Evolutionary conservation across 2,329 filamentous ascomycete genomes (phyloP).

Genomic region (Exophiala sp.): DNA sequence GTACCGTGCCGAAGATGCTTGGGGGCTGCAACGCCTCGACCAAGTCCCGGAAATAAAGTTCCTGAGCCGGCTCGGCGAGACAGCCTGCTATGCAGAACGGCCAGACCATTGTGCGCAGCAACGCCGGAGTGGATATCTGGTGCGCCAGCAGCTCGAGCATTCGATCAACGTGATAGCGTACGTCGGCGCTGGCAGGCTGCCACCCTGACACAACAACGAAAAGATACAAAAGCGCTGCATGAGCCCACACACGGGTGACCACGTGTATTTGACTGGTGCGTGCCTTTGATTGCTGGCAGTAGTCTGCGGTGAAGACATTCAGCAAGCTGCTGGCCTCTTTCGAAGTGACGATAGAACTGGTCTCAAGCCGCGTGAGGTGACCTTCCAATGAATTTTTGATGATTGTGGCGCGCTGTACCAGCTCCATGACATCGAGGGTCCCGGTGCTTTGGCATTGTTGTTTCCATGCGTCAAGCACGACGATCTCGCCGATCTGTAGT

Average conservation of each 20-base stretch:
- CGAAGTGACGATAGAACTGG: not conserved
- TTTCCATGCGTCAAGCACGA: slow-evolving; percentile 56
- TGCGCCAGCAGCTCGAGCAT: slow-evolving; percentile 1
- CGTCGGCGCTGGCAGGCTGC: slow-evolving; percentile 6
- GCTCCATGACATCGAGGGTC: slow-evolving; percentile 7
- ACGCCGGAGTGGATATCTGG: slow-evolving; percentile 11
- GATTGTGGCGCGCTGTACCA: slow-evolving; percentile 4
- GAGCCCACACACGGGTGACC: slow-evolving; percentile 10
- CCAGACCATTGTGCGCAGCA: slow-evolving; percentile 34
- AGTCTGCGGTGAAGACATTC: slow-evolving; percentile 1
- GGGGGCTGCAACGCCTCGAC: slow-evolving; percentile 23
- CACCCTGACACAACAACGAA: slow-evolving; percentile 11
- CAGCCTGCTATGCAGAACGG: slow-evolving; percentile 35
- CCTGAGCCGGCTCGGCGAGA: slow-evolving; percentile 21
- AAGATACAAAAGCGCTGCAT: slow-evolving; percentile 11
- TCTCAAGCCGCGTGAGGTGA: not conserved
- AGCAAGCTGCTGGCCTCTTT: not conserved
- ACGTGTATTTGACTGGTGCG: not conserved
- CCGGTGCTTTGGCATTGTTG: slow-evolving; percentile 20
- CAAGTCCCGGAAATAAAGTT: slow-evolving; percentile 28
- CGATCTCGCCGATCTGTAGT: slow-evolving; percentile 52
- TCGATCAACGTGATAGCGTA: slow-evolving; percentile 3
- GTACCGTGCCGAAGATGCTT: slow-evolving; percentile 30
- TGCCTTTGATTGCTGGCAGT: not conserved
- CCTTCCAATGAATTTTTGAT: not conserved